Evolutionary conservation across 2,329 filamentous ascomycete species (phyloP).

Genomic region (Trichoderma sp.): DNA sequence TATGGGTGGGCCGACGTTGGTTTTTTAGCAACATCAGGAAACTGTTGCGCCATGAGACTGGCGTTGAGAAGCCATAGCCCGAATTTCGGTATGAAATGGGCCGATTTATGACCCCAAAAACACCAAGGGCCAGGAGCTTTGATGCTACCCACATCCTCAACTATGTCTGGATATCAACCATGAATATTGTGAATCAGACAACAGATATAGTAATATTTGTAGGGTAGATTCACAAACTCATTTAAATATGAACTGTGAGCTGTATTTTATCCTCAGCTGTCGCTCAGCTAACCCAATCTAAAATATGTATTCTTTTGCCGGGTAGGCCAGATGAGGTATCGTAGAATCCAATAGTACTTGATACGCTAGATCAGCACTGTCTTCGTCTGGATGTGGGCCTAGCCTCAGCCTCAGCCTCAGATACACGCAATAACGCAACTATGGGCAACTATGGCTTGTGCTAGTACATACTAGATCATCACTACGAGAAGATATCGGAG

Average conservation of each 20-base stretch:
- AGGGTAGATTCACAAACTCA: background rate
- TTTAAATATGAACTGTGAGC: too few relatives aligned
- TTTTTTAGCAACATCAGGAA: background rate
- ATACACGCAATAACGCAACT: background rate
- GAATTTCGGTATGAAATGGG: background rate
- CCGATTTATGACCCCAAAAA: background rate
- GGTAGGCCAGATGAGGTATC: background rate
- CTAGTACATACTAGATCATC: background rate
- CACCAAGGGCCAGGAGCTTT: background rate
- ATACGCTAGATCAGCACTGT: background rate
- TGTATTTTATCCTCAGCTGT: background rate
- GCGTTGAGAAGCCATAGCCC: background rate
- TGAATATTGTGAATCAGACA: background rate
- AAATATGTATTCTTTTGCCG: background rate
- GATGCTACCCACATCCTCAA: background rate
- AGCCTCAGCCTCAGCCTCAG: background rate
- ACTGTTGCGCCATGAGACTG: background rate
- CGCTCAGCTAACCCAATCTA: background rate
- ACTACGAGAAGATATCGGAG: background rate
- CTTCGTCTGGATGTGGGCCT: background rate
- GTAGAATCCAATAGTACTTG: background rate
- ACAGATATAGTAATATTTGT: background rate
- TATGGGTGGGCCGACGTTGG: background rate
- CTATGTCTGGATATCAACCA: background rate
- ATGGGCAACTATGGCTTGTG: background rate